A percentile compares a stretch with the other conserved stretches of the same genome.
Conservation (phyloP, 768 basidiomycete genomes). For the Tricholoma sp. region DNA sequence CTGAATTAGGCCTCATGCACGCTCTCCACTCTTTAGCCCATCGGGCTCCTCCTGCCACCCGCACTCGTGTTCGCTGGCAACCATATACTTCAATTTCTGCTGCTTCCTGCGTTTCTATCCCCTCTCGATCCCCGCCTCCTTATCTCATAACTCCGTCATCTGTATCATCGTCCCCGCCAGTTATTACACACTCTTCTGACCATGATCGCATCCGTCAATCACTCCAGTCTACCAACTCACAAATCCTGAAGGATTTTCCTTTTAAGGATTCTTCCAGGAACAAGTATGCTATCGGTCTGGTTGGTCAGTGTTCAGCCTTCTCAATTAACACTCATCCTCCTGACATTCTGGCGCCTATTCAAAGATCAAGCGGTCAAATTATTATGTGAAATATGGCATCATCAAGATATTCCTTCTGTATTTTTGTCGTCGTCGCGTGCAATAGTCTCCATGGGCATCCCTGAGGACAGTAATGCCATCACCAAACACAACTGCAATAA, state of each 20-base stretch:
- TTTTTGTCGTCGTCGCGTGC: conserved; percentile 35
- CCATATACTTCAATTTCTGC: conserved; percentile 54
- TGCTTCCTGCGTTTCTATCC: conserved; percentile 31
- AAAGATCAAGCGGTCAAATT: conserved; percentile 78
- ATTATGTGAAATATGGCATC: conserved; percentile 75
- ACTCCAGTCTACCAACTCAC: neutral
- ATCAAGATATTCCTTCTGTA: conserved; percentile 62
- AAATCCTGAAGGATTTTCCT: conserved; percentile 24
- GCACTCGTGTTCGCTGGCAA: conserved; percentile 75
- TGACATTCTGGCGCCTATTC: conserved; percentile 11
- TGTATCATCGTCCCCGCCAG: conserved; percentile 42
- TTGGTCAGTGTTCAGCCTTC: conserved; percentile 47
- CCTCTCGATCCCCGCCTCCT: conserved; percentile 35
- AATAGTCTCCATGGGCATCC: conserved; percentile 20
- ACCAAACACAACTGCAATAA: conserved; percentile 22
- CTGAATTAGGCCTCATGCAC: conserved; percentile 30
- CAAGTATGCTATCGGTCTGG: conserved; percentile 62
- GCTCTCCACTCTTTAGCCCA: conserved; percentile 54
- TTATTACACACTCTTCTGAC: conserved; percentile 29
- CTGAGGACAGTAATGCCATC: conserved; percentile 8
- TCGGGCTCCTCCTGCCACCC: conserved; percentile 62
- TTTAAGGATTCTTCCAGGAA: conserved; percentile 43
- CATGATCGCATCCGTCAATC: conserved; percentile 22
- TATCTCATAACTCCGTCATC: conserved; percentile 58
- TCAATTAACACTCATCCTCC: conserved; percentile 6